Percentiles rank a stretch among this genome's conserved stretches.
Evolutionary conservation across 2,329 filamentous ascomycete species (phyloP).

Genomic region (Monosporascus sp.): DNA sequence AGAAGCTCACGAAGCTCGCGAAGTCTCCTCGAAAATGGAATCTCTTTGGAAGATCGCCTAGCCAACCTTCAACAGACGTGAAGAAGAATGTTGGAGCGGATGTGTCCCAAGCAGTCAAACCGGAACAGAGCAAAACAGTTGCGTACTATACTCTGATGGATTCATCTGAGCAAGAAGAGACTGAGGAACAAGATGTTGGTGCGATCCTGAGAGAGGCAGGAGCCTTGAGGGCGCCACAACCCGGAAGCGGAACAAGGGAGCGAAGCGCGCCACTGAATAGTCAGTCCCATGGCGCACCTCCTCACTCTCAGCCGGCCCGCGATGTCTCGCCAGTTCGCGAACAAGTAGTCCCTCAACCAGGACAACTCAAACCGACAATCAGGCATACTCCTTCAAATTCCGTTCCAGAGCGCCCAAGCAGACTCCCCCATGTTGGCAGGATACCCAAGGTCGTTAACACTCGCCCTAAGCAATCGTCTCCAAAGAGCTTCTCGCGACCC

Average conservation of each 20-base stretch:
- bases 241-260: conserved; percentile 4
- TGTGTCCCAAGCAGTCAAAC: conserved; percentile 44
- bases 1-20: conserved; percentile 51
- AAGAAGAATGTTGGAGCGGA: conserved; percentile 35
- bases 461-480: conserved; percentile 60
- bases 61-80: conserved; percentile 26
- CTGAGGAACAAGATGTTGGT: conserved; percentile 35
- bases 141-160: conserved; percentile 61
- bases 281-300: conserved; percentile 1
- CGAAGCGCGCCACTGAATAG: conserved; percentile 14
- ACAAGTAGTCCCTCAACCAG: background rate
- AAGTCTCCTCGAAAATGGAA: conserved; percentile 59
- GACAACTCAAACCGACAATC: conserved; percentile 1
- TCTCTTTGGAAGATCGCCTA: conserved; percentile 53
- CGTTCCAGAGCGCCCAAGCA: conserved; percentile 43
- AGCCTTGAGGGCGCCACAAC: conserved; percentile 21
- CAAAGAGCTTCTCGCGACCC: conserved; percentile 80
- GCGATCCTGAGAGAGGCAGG: conserved; percentile 48
- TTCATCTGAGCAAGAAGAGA: conserved; percentile 47
- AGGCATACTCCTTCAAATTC: background rate
- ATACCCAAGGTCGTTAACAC: conserved; percentile 78
- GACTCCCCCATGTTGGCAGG: conserved; percentile 75
- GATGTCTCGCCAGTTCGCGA: background rate
- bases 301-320: background rate
- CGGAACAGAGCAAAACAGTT: conserved; percentile 45